Percentiles rank a stretch among this genome's conserved stretches.
These are phyloP conservation scores for Periconia macrospinosa DNA, from an alignment of 2,329 filamentous ascomycete species.

Conservation along the genomic window DNA sequence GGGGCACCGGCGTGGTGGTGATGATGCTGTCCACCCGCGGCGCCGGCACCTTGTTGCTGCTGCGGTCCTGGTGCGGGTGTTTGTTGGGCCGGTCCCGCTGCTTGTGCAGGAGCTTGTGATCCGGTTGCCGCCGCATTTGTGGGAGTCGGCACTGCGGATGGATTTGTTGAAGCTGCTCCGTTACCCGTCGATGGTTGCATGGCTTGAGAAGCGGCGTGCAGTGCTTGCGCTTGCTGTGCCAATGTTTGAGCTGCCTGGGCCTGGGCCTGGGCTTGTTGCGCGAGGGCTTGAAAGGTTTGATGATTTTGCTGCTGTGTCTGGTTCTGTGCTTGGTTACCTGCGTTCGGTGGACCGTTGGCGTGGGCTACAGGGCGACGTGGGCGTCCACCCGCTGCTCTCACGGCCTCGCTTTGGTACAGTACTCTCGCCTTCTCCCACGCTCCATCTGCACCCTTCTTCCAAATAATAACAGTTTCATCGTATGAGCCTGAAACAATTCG, in stretches of 20 bases:
- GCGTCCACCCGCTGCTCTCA: conserved; percentile 50
- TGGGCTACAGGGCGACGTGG: conserved; percentile 30
- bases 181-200: conserved; percentile 20
- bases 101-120: conserved; percentile 4
- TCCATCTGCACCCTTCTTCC: conserved; percentile 83
- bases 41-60: neutral
- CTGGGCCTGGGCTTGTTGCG: conserved; percentile 41
- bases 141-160: conserved; percentile 7
- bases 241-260: conserved; percentile 38
- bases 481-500: conserved; percentile 98
- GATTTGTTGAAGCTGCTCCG: conserved; percentile 8
- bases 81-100: conserved; percentile 16
- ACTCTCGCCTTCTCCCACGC: conserved; percentile 79
- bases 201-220: conserved; percentile 38
- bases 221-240: conserved; percentile 37
- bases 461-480: conserved; percentile 93
- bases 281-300: conserved; percentile 35
- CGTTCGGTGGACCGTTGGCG: conserved; percentile 20
- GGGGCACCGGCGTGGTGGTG: conserved; percentile 13
- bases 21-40: neutral
- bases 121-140: conserved; percentile 3
- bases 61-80: conserved; percentile 13
- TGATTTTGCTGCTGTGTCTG: conserved; percentile 16
- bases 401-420: conserved; percentile 72
- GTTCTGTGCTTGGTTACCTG: conserved; percentile 20